phyloP scores from a whole-genome alignment of 352 stramenopile species.

The Globisporangium solare region DNA sequence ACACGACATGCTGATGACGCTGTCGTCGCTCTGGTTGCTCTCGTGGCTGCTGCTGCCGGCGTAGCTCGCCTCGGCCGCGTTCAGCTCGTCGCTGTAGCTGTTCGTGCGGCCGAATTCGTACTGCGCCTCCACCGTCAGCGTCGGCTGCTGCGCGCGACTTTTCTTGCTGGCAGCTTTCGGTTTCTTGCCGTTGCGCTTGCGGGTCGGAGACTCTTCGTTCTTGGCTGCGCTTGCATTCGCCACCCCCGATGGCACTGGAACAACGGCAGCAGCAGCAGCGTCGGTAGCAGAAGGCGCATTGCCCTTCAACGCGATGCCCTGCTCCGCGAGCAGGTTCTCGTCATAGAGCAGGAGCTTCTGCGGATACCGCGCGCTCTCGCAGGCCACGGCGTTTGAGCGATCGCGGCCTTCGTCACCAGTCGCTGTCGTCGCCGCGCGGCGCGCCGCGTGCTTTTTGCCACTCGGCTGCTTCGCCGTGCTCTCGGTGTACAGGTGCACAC shows the following conservation, averaged over 20 bases:
- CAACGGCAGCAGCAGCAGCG: too few species aligned
- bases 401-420: conserved; percentile 15
- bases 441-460: conserved; percentile 3
- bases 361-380: conserved; percentile 10
- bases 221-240: not conserved
- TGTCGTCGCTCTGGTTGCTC: conserved; percentile 18
- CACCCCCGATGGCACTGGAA: not conserved
- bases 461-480: conserved; percentile 12
- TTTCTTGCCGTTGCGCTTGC: conserved; percentile 18
- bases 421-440: conserved; percentile 8
- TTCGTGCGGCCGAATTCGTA: conserved; percentile 18
- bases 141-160: not conserved
- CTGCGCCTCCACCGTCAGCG: conserved; percentile 10
- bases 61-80: conserved; percentile 8
- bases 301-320: not conserved
- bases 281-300: not conserved
- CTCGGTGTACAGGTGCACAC: conserved; percentile 18
- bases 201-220: conserved; percentile 7
- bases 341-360: conserved; percentile 27
- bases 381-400: conserved; percentile 8
- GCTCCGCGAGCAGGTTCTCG: conserved; percentile 11
- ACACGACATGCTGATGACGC: conserved; percentile 2
- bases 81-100: conserved; percentile 11
- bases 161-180: conserved; percentile 15
- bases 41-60: conserved; percentile 4